Evolutionary conservation across 495 filamentous ascomycete genomes (phyloP).

Genomic region (Tuber calosporum): DNA sequence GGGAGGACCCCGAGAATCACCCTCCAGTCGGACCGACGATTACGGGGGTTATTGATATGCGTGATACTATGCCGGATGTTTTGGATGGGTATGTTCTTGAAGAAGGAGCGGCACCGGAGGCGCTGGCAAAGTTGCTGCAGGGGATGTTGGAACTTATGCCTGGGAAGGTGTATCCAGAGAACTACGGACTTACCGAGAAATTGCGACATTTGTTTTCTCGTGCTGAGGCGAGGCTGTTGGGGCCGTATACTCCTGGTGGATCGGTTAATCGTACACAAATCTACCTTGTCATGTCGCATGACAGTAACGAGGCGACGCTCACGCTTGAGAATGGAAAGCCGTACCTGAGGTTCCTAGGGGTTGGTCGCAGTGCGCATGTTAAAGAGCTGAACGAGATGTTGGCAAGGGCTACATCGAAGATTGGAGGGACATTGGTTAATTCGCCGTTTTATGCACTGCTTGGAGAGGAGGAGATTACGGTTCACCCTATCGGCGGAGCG

Average conservation of each 20-base stretch:
- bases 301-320: slow-evolving; percentile 57
- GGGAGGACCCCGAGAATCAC: slow-evolving; percentile 46
- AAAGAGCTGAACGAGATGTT: slow-evolving; percentile 51
- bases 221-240: slow-evolving; percentile 50
- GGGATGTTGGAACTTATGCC: slow-evolving; percentile 53
- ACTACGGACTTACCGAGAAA: slow-evolving; percentile 43
- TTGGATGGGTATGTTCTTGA: slow-evolving; percentile 60
- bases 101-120: slow-evolving; percentile 57
- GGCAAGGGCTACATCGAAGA: slow-evolving; percentile 49
- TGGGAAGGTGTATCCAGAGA: slow-evolving; percentile 46
- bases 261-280: slow-evolving; percentile 55
- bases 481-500: slow-evolving; percentile 63
- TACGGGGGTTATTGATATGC: slow-evolving; percentile 58
- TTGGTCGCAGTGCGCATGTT: slow-evolving; percentile 51
- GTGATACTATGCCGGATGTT: slow-evolving; percentile 49
- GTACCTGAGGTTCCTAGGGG: slow-evolving; percentile 53
- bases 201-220: slow-evolving; percentile 48
- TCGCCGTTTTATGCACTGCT: slow-evolving; percentile 52
- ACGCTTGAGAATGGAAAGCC: slow-evolving; percentile 56
- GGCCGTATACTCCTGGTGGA: slow-evolving; percentile 52
- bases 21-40: slow-evolving; percentile 59
- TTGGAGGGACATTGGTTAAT: slow-evolving; percentile 54
- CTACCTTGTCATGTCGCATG: slow-evolving; percentile 67
- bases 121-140: slow-evolving; percentile 53
- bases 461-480: slow-evolving; percentile 55